These are phyloP conservation scores for Syzygium grande DNA, from an alignment of 345 rosid species.

Conservation along the genomic window DNA sequence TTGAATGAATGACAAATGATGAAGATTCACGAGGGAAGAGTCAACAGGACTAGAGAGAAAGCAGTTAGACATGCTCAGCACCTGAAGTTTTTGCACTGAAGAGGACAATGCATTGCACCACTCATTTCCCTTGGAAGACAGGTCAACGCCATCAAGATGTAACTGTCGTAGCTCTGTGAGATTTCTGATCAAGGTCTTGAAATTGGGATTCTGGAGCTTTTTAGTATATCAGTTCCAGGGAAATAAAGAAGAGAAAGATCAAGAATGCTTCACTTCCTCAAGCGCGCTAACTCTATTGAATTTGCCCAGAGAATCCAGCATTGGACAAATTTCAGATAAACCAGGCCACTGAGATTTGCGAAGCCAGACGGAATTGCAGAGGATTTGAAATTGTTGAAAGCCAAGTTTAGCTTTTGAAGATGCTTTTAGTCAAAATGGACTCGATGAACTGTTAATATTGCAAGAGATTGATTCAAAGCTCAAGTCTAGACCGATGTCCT, in stretches of 20 bases:
- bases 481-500: conserved; percentile 24
- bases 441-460: conserved; percentile 13
- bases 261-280: conserved; percentile 9
- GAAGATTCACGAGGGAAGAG: too few species aligned
- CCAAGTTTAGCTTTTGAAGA: conserved; percentile 30
- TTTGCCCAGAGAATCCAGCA: conserved; percentile 26
- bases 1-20: too few species aligned
- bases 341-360: conserved; percentile 15
- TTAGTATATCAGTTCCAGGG: background rate
- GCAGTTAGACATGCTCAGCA: too few species aligned
- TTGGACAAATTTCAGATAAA: conserved; percentile 25
- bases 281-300: conserved; percentile 9
- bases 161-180: background rate
- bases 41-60: too few species aligned
- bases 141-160: too few species aligned
- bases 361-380: conserved; percentile 14
- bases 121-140: too few species aligned
- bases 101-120: too few species aligned
- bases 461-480: conserved; percentile 17
- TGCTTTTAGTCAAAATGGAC: conserved; percentile 18
- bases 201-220: conserved; percentile 16
- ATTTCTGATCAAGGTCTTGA: conserved; percentile 9
- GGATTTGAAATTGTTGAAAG: conserved; percentile 15
- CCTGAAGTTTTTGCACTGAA: too few species aligned
- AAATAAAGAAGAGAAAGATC: conserved; percentile 5